Conservation (phyloP, 352 stramenopile genomes). For the Phytophthora hybrid region DNA sequence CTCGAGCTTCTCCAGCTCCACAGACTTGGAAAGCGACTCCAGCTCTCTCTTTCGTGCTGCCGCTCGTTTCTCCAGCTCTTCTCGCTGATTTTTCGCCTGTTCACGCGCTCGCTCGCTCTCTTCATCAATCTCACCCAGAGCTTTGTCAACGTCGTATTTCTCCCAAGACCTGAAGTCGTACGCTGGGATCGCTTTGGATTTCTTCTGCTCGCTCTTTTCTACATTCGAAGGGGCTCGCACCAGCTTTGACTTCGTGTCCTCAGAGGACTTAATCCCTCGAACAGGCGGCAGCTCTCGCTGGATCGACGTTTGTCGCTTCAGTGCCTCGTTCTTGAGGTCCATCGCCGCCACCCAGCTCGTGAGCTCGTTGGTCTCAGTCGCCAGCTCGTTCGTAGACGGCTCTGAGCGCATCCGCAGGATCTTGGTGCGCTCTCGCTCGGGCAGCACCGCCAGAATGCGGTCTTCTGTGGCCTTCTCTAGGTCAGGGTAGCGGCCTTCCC, state of each 20-base stretch:
- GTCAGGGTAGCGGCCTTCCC: conserved; percentile 91
- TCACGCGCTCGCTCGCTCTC: conserved; percentile 52
- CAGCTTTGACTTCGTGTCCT: conserved; percentile 3
- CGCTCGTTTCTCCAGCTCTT: conserved; percentile 48
- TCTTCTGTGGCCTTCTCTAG: conserved; percentile 86
- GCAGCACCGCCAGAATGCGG: conserved; percentile 82
- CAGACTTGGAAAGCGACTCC: conserved; percentile 61
- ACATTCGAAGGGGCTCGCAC: conserved; percentile 1
- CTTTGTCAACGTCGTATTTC: conserved; percentile 90
- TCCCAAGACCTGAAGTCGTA: conserved; percentile 94
- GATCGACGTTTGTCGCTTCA: conserved; percentile 47
- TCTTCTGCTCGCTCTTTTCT: conserved; percentile 29
- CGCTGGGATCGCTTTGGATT: conserved; percentile 64
- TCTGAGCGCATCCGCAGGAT: conserved; percentile 75
- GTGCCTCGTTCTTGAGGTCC: conserved; percentile 58
- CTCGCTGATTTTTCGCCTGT: conserved; percentile 43
- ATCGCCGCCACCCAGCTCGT: conserved; percentile 68
- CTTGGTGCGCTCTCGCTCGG: conserved; percentile 75
- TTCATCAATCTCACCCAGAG: conserved; percentile 77
- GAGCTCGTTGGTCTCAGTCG: conserved; percentile 68
- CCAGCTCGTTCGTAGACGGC: conserved; percentile 63
- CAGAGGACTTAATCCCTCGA: conserved; percentile 47
- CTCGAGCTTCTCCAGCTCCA: conserved; percentile 66
- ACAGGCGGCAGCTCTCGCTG: conserved; percentile 57
- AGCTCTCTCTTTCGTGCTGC: conserved; percentile 63